Conservation (phyloP, 108 stramenopile genomes). For the Pseudonitzschia multiseries region DNA sequence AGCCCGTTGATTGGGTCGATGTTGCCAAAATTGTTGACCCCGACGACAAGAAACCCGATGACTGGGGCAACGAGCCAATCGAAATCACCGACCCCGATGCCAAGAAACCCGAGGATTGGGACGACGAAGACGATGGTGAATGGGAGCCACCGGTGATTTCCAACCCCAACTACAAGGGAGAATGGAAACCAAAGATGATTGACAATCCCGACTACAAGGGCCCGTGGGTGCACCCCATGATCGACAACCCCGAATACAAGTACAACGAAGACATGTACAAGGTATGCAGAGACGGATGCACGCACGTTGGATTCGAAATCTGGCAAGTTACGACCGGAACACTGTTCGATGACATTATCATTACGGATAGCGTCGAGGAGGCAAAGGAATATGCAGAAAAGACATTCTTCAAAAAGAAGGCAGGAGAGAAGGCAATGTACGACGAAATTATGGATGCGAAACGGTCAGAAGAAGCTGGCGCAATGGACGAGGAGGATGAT, state of each 20-base stretch:
- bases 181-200: constrained; percentile 94
- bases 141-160: constrained; percentile 96
- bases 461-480: constrained; percentile 39
- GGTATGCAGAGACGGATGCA: constrained; percentile 95
- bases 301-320: constrained; percentile 98
- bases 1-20: constrained; percentile 99
- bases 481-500: constrained; percentile 2
- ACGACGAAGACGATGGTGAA: constrained; percentile 99
- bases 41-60: constrained; percentile 95
- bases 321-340: constrained; percentile 99
- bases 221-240: constrained; percentile 91
- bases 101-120: constrained; percentile 97
- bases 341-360: constrained; percentile 98
- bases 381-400: constrained; percentile 94
- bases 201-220: constrained; percentile 99
- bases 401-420: constrained; percentile 97
- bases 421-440: constrained; percentile 95
- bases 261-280: constrained; percentile 87
- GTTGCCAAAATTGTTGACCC: constrained; percentile 93
- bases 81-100: constrained; percentile 95
- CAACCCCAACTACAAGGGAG: constrained; percentile 98
- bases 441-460: constrained; percentile 80
- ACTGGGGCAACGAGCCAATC: constrained; percentile 90
- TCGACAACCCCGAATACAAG: constrained; percentile 94
- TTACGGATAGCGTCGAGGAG: constrained; percentile 97